Conservation (phyloP, 1,139 yeast genomes). For the Saccharomycopsis phalli region DNA sequence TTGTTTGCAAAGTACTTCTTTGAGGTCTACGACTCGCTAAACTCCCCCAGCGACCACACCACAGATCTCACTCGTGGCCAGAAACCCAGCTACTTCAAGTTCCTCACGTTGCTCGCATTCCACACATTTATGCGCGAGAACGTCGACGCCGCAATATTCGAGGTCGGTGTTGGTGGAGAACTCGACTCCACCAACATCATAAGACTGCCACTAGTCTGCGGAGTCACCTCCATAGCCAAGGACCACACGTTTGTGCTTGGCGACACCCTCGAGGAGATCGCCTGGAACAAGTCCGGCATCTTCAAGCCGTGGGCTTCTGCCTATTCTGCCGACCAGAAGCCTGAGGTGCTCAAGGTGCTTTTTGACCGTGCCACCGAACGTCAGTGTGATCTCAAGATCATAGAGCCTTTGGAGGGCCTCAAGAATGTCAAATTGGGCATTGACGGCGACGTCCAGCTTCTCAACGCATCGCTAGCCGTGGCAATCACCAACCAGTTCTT, state of each 20-base stretch:
- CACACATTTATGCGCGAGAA: conserved; percentile 84
- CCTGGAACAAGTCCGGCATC: conserved; percentile 96
- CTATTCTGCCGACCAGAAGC: conserved; percentile 51
- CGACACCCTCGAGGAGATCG: conserved; percentile 75
- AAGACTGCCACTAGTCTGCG: conserved; percentile 73
- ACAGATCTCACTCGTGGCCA: conserved; percentile 53
- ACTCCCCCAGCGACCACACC: conserved; percentile 47
- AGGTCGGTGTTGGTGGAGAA: conserved; percentile 98
- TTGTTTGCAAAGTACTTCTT: conserved; percentile 83
- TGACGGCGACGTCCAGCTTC: conserved; percentile 76
- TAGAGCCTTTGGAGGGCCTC: conserved; percentile 36
- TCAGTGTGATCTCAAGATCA: conserved; percentile 42
- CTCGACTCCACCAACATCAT: conserved; percentile 91
- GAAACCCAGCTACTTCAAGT: conserved; percentile 92
- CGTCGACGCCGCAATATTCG: conserved; percentile 88
- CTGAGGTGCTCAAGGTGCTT: conserved; percentile 45
- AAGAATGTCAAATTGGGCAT: conserved; percentile 56
- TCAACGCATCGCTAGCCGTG: conserved; percentile 84
- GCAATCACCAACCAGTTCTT: conserved; percentile 64
- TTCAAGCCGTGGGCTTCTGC: conserved; percentile 66
- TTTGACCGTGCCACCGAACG: conserved; percentile 59
- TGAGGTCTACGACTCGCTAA: conserved; percentile 83
- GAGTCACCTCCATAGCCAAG: conserved; percentile 79
- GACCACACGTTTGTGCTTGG: conserved; percentile 93
- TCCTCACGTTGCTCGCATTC: conserved; percentile 78